Base-by-base conservation (phyloP, 2,329 filamentous ascomycete genomes). In the Penicillium brasilianum region DNA sequence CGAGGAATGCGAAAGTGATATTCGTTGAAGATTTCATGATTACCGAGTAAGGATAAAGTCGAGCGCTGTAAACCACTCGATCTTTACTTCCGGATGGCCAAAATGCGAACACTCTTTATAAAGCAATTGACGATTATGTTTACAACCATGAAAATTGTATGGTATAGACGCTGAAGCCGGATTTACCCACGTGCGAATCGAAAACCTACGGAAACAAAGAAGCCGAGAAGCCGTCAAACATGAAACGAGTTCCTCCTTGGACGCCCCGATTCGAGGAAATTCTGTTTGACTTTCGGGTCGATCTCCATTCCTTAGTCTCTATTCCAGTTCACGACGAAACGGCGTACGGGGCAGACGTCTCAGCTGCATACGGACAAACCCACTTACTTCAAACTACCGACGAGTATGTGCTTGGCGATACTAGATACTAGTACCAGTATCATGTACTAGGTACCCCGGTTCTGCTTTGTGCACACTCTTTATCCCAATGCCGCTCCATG, bases 231-330 rank as follows among this genome's bases (percentile, higher is more conserved):
- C 30, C n/a, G 6, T 43, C 11, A 18, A 11, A 28, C 10, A 14
- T 59, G 58, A 63, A 66, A 66, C 57, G 25, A 20, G 36, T 34
- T 30, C 22, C 18, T 14, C 16, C 16, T 54, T 14, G 9, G 8
- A 34, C 11, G 30, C 53, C 20, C 32, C 50, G 20, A 66, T 65
- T 65, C 55, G 64, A 65, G 64, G 64, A 61, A 65, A 57, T 62
- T 44, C 55, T 39, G 11, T 28, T 10, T 34, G 10, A 10, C 8
- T 6, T 28, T n/a, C 32, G n/a, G 18, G 34, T 52, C 39, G 50
- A 46, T 52, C 43, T n/a, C 30, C 18, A 14, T 55, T 22, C 34
- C 54, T 20, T 30, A 49, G 49, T n/a, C 34, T 59, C 20, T 32
- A 49, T 54, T n/a, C 18, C 5, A n/a, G 53, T 37, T 20, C 5